phyloP scores from a whole-genome alignment of 2,329 filamentous ascomycete genomes.

The Penicillium sp. region DNA sequence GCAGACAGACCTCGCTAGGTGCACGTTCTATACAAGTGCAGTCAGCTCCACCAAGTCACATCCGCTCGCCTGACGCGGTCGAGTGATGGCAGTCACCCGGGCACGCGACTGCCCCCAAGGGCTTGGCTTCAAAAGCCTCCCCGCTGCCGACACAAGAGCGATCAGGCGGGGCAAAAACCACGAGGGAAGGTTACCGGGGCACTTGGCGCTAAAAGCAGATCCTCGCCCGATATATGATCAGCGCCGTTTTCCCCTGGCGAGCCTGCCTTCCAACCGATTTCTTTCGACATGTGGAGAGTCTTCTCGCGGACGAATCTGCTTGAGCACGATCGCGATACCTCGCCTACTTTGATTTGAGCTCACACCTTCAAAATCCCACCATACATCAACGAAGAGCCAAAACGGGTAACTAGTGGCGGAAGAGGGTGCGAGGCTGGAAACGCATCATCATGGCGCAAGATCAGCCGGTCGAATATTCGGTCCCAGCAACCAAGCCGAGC shows the following conservation, averaged over 20 bases:
- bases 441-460: constrained; percentile 19
- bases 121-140: constrained; percentile 13
- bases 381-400: neutral
- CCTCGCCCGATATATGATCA: constrained; percentile 26
- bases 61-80: constrained; percentile 23
- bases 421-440: constrained; percentile 1
- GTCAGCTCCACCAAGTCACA: neutral
- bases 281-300: constrained; percentile 8
- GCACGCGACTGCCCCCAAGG: neutral
- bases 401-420: neutral
- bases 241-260: constrained; percentile 21
- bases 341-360: neutral
- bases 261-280: neutral
- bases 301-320: neutral
- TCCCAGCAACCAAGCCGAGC: constrained; percentile 8
- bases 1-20: neutral
- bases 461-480: constrained; percentile 11
- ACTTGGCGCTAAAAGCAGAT: constrained; percentile 23
- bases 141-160: neutral
- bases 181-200: constrained; percentile 5
- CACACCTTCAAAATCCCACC: neutral
- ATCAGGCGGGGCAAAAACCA: neutral
- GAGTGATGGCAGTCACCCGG: constrained; percentile 22
- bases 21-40: neutral
- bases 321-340: neutral